Conservation (phyloP, 2,329 filamentous ascomycete genomes). For the Aureobasidium sp. region DNA sequence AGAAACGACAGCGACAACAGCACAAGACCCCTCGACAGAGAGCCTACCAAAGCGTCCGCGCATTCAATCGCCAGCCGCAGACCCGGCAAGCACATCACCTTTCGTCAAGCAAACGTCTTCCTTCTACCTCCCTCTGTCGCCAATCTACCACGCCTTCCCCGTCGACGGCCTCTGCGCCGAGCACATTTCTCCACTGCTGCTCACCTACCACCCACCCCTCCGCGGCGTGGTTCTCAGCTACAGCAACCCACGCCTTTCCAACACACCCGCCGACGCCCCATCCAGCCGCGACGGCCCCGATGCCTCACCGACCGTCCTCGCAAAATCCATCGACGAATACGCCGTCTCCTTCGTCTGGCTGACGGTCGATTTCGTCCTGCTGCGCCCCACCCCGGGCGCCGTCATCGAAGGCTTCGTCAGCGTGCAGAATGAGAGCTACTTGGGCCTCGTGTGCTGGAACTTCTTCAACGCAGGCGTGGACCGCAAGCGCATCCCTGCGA, state of each 20-base stretch:
- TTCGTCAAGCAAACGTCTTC: slow-evolving; percentile 76
- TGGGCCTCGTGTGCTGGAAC: slow-evolving; percentile 84
- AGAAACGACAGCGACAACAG: slow-evolving; percentile 11
- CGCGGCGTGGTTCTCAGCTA: slow-evolving; percentile 70
- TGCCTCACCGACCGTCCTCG: slow-evolving; percentile 30
- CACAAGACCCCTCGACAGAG: slow-evolving; percentile 18
- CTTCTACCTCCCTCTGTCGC: slow-evolving; percentile 69
- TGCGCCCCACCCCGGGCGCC: slow-evolving; percentile 65
- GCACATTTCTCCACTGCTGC: slow-evolving; percentile 66
- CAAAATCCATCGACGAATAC: slow-evolving; percentile 64
- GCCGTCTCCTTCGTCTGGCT: slow-evolving; percentile 82
- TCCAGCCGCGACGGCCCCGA: slow-evolving; percentile 31
- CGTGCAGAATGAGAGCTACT: slow-evolving; percentile 78
- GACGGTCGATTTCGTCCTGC: slow-evolving; percentile 78
- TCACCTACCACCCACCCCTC: slow-evolving; percentile 68
- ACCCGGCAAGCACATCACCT: slow-evolving; percentile 47
- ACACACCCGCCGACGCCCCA: slow-evolving; percentile 40
- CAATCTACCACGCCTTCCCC: slow-evolving; percentile 61
- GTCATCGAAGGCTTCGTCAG: slow-evolving; percentile 76
- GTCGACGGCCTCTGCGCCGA: slow-evolving; percentile 66
- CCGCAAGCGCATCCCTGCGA: slow-evolving; percentile 62
- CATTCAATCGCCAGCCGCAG: neutral
- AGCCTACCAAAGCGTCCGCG: slow-evolving; percentile 11
- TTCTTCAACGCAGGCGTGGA: slow-evolving; percentile 88
- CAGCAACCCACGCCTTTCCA: slow-evolving; percentile 59